A percentile compares a stretch with the other conserved stretches of the same genome.
These are phyloP conservation scores for Cladosporium velox DNA, from an alignment of 2,329 filamentous ascomycete species.

Conservation along the genomic window DNA sequence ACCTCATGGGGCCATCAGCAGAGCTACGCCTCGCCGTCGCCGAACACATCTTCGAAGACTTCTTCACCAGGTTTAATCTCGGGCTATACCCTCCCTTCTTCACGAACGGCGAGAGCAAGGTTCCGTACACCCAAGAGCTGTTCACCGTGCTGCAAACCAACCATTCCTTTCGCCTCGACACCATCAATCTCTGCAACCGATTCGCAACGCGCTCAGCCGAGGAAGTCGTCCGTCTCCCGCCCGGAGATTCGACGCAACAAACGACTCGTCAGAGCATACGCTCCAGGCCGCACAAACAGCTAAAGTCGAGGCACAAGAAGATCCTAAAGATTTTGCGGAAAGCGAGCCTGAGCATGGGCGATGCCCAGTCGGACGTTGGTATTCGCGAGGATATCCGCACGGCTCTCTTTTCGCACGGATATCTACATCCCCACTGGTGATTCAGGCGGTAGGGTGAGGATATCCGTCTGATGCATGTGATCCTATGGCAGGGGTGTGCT, in stretches of 20 bases:
- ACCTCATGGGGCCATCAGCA: neutral
- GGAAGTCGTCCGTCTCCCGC: neutral
- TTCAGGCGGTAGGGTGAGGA: neutral
- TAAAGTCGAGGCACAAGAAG: neutral
- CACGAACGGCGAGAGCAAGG: neutral
- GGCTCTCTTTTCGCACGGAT: neutral
- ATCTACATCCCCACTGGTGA: neutral
- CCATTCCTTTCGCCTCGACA: neutral
- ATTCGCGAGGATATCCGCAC: neutral
- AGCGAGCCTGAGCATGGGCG: neutral
- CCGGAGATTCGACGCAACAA: neutral
- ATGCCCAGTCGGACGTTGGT: neutral
- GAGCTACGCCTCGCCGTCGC: too few species aligned
- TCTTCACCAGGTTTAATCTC: neutral
- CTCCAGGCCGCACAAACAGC: neutral
- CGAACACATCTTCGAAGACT: too few species aligned
- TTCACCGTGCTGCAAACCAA: neutral
- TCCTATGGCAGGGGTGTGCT: neutral
- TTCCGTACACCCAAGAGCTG: neutral
- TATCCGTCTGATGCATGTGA: neutral
- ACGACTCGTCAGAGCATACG: neutral
- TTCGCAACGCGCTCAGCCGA: neutral
- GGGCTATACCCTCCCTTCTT: neutral
- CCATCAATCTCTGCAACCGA: neutral
- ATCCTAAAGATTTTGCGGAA: neutral